These are phyloP conservation scores for Cladorrhinum samala DNA, from an alignment of 495 filamentous ascomycete genomes.

Conservation along the genomic window DNA sequence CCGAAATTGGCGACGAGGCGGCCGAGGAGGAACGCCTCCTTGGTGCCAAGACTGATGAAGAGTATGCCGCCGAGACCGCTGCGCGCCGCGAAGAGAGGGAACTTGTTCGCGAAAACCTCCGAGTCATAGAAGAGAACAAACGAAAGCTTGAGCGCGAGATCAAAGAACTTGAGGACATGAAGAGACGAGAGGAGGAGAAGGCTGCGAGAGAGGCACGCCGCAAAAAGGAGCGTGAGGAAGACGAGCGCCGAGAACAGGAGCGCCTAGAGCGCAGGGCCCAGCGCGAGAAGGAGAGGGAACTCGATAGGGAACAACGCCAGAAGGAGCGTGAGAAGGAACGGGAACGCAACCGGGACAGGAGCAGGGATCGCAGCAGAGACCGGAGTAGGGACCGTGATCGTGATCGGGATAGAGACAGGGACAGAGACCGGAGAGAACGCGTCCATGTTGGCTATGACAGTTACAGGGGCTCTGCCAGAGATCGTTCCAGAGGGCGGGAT, in stretches of 20 bases:
- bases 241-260: constrained; percentile 54
- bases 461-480: too few species aligned
- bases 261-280: constrained; percentile 52
- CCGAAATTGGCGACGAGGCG: constrained; percentile 68
- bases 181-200: constrained; percentile 54
- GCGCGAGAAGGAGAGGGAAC: constrained; percentile 50
- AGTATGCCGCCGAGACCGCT: constrained; percentile 69
- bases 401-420: constrained; percentile 28
- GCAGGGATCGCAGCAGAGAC: constrained; percentile 23
- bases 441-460: too few species aligned
- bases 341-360: constrained; percentile 29
- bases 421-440: constrained; percentile 15
- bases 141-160: constrained; percentile 57
- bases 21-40: constrained; percentile 61
- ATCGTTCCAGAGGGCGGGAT: constrained; percentile 33
- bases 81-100: constrained; percentile 59
- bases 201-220: constrained; percentile 53
- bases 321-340: constrained; percentile 40
- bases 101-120: constrained; percentile 56
- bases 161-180: constrained; percentile 50
- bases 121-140: constrained; percentile 62
- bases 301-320: constrained; percentile 52
- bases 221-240: constrained; percentile 50
- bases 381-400: constrained; percentile 33
- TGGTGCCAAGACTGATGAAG: constrained; percentile 75